Base-by-base conservation (phyloP, 441 rosid species). In the Breynia disticha region DNA sequence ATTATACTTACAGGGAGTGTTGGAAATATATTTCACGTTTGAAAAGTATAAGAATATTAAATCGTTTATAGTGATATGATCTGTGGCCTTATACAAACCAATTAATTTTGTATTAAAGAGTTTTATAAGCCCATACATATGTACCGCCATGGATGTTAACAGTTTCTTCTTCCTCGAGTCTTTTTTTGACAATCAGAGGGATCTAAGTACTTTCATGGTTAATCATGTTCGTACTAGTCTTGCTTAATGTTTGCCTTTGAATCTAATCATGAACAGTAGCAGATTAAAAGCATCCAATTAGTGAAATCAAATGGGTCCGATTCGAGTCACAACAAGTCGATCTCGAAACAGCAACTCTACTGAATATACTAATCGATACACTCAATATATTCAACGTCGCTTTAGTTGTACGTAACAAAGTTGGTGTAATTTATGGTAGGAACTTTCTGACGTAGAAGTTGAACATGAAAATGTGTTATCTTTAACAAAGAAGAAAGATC, bases 301-400 rank as follows among this genome's bases (percentile, higher is more conserved):
- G 80, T 73, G 83, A 80, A 62, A 71, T 73, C 57, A 47, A 50
- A 59, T 63, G 65, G 79, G 64, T 44, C 67, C 70, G 19, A 55
- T 56, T 14, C 22, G 24, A 48, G 53, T 32, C 53, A 20, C 19
- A 16, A 15, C 55, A 16, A 22, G 24, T 13, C 15, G 24, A 18
- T 48, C 50, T 16, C 22, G 14, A 2, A 48, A 12, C 51, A 48
- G 15, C 22, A 17, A 14, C 10, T 3, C 14, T 8, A 12, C 51
- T 5, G 54, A 13, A 51, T 51, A 51, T 51, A 51, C 41, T 24
- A 45, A 7, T 12, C 5, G 5, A 28, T 28, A 28, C 35, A 28
- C 35, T 28, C 35, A 28, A 28, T 28, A 5, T 28, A 28, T 28
- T 28, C 35, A 28, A 28, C 35, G 35, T 28, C 35, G 0, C 35